phyloP scores from a whole-genome alignment of 306 rosid genomes.

The Dalbergia cultrata region DNA sequence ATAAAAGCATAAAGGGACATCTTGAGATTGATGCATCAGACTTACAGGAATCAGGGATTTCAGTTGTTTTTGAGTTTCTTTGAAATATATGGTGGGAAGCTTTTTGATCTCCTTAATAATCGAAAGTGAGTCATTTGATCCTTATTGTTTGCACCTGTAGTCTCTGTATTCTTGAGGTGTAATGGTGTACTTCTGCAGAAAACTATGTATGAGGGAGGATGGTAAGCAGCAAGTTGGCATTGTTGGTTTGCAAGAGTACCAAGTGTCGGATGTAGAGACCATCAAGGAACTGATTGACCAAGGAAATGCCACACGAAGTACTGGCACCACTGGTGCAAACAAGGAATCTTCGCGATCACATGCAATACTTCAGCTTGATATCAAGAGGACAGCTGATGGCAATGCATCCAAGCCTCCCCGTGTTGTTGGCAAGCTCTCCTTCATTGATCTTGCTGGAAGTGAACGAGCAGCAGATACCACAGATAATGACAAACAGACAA shows the following conservation, averaged over 20 bases:
- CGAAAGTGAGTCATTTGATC: constrained; percentile 69
- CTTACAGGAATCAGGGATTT: constrained; percentile 86
- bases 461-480: constrained; percentile 99
- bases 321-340: constrained; percentile 96
- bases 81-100: constrained; percentile 93
- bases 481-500: constrained; percentile 91
- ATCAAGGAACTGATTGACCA: constrained; percentile 88
- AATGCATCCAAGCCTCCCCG: too few species aligned
- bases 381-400: too few species aligned
- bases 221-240: constrained; percentile 95
- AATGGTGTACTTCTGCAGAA: constrained; percentile 65
- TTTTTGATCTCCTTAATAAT: constrained; percentile 90
- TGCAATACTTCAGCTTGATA: too few species aligned
- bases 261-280: constrained; percentile 87
- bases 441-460: constrained; percentile 98
- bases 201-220: constrained; percentile 95
- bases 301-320: constrained; percentile 88
- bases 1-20: constrained; percentile 91
- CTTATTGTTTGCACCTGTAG: constrained; percentile 22
- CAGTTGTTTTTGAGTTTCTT: constrained; percentile 90
- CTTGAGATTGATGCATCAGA: constrained; percentile 88
- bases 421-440: too few species aligned
- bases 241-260: constrained; percentile 90
- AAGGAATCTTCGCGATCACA: constrained; percentile 97
- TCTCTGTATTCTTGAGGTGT: constrained; percentile 42